Percentiles rank a stretch among this genome's conserved stretches.
Evolutionary conservation across 2,329 filamentous ascomycete species (phyloP).

Genomic region (Drechslerella coelobrocha): DNA sequence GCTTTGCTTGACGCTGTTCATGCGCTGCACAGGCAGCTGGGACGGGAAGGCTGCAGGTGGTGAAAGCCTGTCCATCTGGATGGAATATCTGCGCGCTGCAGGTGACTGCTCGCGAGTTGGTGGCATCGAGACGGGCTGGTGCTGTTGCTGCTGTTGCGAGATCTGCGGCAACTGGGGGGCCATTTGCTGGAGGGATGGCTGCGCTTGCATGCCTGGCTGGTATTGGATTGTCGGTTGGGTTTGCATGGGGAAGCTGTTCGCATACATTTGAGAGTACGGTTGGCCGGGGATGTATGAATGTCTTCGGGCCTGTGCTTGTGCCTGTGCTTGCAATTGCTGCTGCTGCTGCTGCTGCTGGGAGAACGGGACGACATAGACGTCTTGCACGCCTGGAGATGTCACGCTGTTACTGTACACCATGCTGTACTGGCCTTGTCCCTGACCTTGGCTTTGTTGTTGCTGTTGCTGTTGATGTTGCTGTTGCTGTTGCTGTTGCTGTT

Average conservation of each 20-base stretch:
- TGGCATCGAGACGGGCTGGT: slow-evolving; percentile 3
- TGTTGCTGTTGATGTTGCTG: slow-evolving; percentile 21
- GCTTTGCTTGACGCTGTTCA: slow-evolving; percentile 42
- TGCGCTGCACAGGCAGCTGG: slow-evolving; percentile 39
- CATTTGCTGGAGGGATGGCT: slow-evolving; percentile 7
- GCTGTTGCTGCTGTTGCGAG: slow-evolving; percentile 24
- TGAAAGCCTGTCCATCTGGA: slow-evolving; percentile 33
- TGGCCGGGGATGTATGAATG: slow-evolving; percentile 43
- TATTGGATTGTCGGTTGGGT: slow-evolving; percentile 31
- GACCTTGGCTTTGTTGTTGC: slow-evolving; percentile 13
- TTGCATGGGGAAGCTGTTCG: slow-evolving; percentile 36
- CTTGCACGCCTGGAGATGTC: slow-evolving; percentile 47
- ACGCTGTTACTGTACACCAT: slow-evolving; percentile 46
- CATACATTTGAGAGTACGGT: slow-evolving; percentile 34
- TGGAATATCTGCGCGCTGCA: slow-evolving; percentile 45
- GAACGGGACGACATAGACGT: slow-evolving; percentile 48
- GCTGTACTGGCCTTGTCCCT: background rate
- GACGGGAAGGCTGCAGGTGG: slow-evolving; percentile 41
- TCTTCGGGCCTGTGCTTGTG: slow-evolving; percentile 26
- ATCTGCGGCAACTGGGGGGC: slow-evolving; percentile 31
- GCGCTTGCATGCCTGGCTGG: slow-evolving; percentile 21
- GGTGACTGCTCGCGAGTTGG: slow-evolving; percentile 40
- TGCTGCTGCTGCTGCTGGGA: slow-evolving; percentile 38
- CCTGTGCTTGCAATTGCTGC: slow-evolving; percentile 15
- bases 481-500: slow-evolving; percentile 5